Evolutionary conservation across 2,329 filamentous ascomycete genomes (phyloP).

Genomic region (Chrysoporthe deuterocubensis): DNA sequence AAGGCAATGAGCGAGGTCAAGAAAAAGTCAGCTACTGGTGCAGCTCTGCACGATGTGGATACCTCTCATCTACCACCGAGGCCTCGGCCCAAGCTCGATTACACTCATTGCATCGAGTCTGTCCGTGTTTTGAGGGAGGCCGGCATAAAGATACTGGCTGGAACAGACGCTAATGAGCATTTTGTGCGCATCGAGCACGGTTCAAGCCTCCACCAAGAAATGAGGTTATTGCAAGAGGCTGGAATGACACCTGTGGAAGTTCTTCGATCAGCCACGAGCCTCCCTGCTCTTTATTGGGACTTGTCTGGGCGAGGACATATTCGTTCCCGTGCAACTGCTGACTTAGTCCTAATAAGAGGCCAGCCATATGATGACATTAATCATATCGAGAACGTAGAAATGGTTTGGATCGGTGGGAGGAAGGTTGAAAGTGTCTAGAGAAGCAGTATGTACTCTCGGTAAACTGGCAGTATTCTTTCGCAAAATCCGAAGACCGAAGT

Average conservation of each 20-base stretch:
- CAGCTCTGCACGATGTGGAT: background rate
- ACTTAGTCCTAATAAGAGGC: background rate
- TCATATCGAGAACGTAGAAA: background rate
- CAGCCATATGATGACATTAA: background rate
- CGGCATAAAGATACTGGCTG: background rate
- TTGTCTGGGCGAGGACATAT: background rate
- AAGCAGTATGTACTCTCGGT: too few species aligned
- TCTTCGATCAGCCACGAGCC: slow-evolving; percentile 4
- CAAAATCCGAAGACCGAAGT: background rate
- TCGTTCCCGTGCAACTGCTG: background rate
- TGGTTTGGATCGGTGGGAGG: slow-evolving; percentile 5
- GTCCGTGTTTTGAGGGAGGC: background rate
- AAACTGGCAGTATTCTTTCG: background rate
- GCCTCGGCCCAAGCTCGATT: background rate
- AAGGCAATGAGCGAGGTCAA: background rate
- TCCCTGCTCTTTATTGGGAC: slow-evolving; percentile 1
- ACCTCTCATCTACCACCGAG: background rate
- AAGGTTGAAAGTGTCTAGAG: background rate
- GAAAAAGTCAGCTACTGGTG: background rate
- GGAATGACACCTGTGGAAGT: background rate
- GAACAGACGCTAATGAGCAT: background rate
- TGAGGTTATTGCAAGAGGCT: slow-evolving; percentile 2
- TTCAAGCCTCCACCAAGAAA: background rate
- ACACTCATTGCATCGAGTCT: background rate
- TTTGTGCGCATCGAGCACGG: slow-evolving; percentile 8